phyloP scores from a whole-genome alignment of 495 filamentous ascomycete species.

The Aspergillus sclerotioniger region DNA sequence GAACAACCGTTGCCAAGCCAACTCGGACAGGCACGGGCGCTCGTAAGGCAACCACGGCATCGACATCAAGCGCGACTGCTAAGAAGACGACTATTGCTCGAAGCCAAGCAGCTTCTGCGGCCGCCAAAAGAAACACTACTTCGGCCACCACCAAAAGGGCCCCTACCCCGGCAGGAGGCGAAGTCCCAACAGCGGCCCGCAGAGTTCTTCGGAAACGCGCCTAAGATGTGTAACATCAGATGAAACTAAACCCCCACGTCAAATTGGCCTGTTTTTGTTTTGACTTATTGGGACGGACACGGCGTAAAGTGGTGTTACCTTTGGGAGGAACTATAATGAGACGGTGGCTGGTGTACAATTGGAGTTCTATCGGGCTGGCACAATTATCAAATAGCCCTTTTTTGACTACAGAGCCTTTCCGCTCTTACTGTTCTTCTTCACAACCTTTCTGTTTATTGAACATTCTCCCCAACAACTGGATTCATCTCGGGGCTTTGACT shows the following conservation, averaged over 20 bases:
- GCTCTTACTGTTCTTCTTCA: too few relatives aligned
- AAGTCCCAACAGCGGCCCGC: slow-evolving; percentile 35
- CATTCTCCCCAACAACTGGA: too few relatives aligned
- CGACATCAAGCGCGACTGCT: slow-evolving; percentile 38
- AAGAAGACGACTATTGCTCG: slow-evolving; percentile 44
- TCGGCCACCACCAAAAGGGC: slow-evolving; percentile 36
- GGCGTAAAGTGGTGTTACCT: background rate
- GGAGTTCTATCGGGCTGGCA: background rate
- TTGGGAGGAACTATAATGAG: background rate
- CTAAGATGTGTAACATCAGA: slow-evolving; percentile 15
- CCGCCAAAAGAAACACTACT: slow-evolving; percentile 36
- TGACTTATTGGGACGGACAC: background rate
- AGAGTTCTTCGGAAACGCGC: slow-evolving; percentile 50
- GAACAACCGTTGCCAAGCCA: slow-evolving; percentile 60
- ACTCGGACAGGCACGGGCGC: slow-evolving; percentile 45
- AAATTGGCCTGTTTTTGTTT: background rate
- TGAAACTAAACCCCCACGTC: background rate
- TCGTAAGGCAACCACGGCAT: slow-evolving; percentile 48
- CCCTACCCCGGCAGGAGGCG: slow-evolving; percentile 33
- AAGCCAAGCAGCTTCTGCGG: slow-evolving; percentile 32
- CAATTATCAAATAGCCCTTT: too few relatives aligned
- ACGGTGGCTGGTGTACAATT: background rate
- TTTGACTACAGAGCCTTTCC: too few relatives aligned
- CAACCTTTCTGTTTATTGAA: too few relatives aligned
- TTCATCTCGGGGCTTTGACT: too few relatives aligned